These are phyloP conservation scores for Cordyceps farinosa DNA, from an alignment of 2,329 filamentous ascomycete genomes.

Conservation along the genomic window DNA sequence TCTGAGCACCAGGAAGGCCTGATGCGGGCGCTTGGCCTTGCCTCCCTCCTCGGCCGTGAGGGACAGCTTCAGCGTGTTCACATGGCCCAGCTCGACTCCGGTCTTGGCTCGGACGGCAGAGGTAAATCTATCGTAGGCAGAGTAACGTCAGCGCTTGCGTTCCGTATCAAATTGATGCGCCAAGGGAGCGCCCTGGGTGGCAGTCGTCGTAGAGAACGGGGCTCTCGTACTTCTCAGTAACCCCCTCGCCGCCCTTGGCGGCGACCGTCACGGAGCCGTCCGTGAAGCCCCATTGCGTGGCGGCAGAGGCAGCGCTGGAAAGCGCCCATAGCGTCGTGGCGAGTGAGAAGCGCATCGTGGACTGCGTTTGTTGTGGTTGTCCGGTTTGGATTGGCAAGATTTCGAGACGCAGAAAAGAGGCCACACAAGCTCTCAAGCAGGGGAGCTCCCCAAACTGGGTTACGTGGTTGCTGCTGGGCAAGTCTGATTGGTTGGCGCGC, in stretches of 20 bases:
- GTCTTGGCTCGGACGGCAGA: conserved; percentile 58
- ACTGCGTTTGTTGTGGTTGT: conserved; percentile 23
- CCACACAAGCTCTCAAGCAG: conserved; percentile 26
- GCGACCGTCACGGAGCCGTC: conserved; percentile 66
- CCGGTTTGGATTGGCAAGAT: conserved; percentile 19
- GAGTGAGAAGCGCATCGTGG: conserved; percentile 38
- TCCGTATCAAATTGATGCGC: background rate
- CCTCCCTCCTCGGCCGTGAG: conserved; percentile 78
- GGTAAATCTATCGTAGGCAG: conserved; percentile 48
- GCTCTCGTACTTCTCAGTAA: conserved; percentile 59
- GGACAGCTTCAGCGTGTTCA: conserved; percentile 75
- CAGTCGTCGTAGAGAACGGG: conserved; percentile 20
- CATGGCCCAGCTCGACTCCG: conserved; percentile 59
- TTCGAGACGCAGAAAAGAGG: conserved; percentile 25
- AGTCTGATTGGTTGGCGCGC: conserved; percentile 21
- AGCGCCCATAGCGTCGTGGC: conserved; percentile 43
- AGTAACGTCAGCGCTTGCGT: conserved; percentile 24
- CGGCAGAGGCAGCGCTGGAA: conserved; percentile 48
- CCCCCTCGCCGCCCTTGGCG: conserved; percentile 58
- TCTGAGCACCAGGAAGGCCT: conserved; percentile 82
- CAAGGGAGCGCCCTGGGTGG: background rate
- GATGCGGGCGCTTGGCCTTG: conserved; percentile 80
- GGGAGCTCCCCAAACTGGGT: conserved; percentile 25
- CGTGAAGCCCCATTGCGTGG: conserved; percentile 67
- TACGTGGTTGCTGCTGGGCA: conserved; percentile 25